phyloP scores from a whole-genome alignment of 2,329 filamentous ascomycete genomes.

The Mollisiaceae sp. region DNA sequence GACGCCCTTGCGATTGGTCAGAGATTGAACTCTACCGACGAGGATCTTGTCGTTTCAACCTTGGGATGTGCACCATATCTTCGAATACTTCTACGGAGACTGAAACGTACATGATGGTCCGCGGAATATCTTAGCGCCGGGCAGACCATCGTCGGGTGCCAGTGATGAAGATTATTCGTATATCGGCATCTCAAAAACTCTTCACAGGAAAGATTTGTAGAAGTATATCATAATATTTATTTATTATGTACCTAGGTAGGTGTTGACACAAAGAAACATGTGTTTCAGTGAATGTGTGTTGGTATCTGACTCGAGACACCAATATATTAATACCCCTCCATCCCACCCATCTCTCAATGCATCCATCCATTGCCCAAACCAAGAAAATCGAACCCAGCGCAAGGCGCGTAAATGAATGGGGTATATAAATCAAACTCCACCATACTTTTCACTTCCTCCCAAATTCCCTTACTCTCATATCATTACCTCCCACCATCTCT shows the following conservation, averaged over 20 bases:
- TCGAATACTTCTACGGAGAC: no score
- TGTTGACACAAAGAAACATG: background rate
- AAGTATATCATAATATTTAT: background rate
- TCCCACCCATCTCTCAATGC: background rate
- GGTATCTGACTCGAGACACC: background rate
- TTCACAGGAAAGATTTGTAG: no score
- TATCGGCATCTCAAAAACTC: no score
- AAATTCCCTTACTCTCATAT: background rate
- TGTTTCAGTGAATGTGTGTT: background rate
- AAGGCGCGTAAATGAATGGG: background rate
- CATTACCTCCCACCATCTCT: background rate
- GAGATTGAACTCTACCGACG: no score
- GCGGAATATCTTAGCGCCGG: no score
- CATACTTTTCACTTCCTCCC: background rate
- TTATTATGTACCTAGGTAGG: background rate
- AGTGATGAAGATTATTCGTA: no score
- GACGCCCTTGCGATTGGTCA: no score
- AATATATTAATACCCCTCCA: background rate
- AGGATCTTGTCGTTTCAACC: no score
- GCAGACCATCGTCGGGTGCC: no score
- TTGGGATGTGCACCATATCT: no score
- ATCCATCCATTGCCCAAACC: background rate
- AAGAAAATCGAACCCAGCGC: background rate
- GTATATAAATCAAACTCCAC: background rate
- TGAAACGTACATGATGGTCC: no score